Conservation (phyloP, 2,329 filamentous ascomycete species). For the Cordyceps javanica region DNA sequence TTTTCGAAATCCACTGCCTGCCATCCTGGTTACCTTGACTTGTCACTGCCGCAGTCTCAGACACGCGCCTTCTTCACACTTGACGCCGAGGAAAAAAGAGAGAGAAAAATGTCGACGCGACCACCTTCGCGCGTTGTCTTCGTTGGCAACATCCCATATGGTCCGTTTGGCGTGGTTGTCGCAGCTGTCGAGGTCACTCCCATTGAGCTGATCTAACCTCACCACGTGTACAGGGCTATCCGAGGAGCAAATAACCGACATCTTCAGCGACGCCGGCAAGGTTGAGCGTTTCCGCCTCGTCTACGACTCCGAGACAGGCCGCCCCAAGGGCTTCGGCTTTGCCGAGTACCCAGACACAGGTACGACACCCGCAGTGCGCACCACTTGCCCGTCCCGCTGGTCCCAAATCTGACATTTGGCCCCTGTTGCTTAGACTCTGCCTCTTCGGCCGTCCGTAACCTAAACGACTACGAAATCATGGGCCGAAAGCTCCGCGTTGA, state of each 20-base stretch:
- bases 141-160: conserved; percentile 81
- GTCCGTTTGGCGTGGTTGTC: conserved; percentile 32
- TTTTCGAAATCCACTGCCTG: not conserved
- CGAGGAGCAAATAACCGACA: conserved; percentile 92
- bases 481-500: conserved; percentile 90
- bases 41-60: not conserved
- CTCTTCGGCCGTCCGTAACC: conserved; percentile 86
- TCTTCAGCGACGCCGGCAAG: conserved; percentile 83
- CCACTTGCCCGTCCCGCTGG: not conserved
- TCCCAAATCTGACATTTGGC: not conserved
- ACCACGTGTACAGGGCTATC: conserved; percentile 63
- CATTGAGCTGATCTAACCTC: not conserved
- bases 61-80: not conserved
- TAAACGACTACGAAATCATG: conserved; percentile 95
- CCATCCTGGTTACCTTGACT: not conserved
- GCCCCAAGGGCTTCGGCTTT: conserved; percentile 94
- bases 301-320: conserved; percentile 90
- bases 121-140: conserved; percentile 75
- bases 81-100: conserved; percentile 22
- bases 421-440: conserved; percentile 54
- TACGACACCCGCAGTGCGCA: conserved; percentile 25
- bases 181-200: not conserved
- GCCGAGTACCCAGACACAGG: conserved; percentile 92
- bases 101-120: conserved; percentile 57
- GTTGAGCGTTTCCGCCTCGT: conserved; percentile 90